Conservation (phyloP, 139 green algal species). For the Pedinophyceae sp. region DNA sequence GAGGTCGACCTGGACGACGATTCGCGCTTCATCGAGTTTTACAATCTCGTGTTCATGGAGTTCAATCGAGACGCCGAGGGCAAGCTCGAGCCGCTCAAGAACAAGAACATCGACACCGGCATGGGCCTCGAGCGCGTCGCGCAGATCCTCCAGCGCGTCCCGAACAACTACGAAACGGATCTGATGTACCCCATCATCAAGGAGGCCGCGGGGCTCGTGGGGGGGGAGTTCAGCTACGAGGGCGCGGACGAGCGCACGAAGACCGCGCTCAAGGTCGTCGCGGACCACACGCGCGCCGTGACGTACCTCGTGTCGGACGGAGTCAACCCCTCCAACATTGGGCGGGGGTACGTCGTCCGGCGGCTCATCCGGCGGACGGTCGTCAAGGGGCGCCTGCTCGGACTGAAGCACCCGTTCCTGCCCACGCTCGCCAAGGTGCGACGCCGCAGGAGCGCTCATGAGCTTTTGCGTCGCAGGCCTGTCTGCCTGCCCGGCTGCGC, state of each 20-base stretch:
- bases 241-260: slow-evolving; percentile 20
- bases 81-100: slow-evolving; percentile 43
- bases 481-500: too few species aligned
- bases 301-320: slow-evolving; percentile 74
- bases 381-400: slow-evolving; percentile 60
- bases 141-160: slow-evolving; percentile 71
- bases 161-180: slow-evolving; percentile 94
- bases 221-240: slow-evolving; percentile 45
- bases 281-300: slow-evolving; percentile 64
- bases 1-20: slow-evolving; percentile 46
- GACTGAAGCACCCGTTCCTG: slow-evolving; percentile 45
- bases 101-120: slow-evolving; percentile 90
- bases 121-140: slow-evolving; percentile 87
- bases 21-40: slow-evolving; percentile 59
- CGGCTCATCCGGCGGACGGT: slow-evolving; percentile 64
- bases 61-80: slow-evolving; percentile 51
- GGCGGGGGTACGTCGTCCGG: slow-evolving; percentile 74
- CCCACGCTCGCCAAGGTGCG: slow-evolving; percentile 40
- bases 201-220: slow-evolving; percentile 43
- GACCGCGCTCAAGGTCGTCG: slow-evolving; percentile 63
- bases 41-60: slow-evolving; percentile 77
- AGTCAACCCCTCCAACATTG: slow-evolving; percentile 72
- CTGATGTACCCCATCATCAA: slow-evolving; percentile 77
- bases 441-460: too few species aligned
- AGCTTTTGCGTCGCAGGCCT: too few species aligned